These are phyloP conservation scores for Remersonia thermophila DNA, from an alignment of 2,329 filamentous ascomycete species.

Conservation along the genomic window DNA sequence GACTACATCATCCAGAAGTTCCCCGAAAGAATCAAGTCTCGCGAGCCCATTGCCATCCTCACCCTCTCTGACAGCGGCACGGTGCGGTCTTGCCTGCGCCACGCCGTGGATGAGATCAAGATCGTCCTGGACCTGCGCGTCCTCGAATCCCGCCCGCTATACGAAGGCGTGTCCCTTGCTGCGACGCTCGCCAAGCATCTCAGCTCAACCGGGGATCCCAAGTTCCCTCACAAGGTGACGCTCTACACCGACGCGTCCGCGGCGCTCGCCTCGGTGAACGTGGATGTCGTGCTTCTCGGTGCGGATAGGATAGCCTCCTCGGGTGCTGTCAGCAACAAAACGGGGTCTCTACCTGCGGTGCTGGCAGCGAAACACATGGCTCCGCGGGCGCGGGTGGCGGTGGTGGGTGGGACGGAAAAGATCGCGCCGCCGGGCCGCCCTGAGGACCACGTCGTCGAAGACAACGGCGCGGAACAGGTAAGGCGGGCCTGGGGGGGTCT, in stretches of 20 bases:
- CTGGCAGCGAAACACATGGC: conserved; percentile 40
- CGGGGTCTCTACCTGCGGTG: conserved; percentile 46
- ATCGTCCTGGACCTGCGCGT: conserved; percentile 42
- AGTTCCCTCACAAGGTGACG: conserved; percentile 27
- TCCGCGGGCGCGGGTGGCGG: conserved; percentile 35
- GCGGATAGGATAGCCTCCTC: conserved; percentile 47
- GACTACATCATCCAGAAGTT: conserved; percentile 26
- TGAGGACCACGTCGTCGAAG: conserved; percentile 33
- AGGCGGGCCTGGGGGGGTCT: conserved; percentile 30
- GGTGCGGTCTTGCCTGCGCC: conserved; percentile 36
- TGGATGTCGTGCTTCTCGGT: conserved; percentile 49
- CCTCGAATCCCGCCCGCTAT: conserved; percentile 55
- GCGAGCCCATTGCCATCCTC: conserved; percentile 34
- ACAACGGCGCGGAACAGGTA: conserved; percentile 42
- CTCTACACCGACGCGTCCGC: conserved; percentile 49
- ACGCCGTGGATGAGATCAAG: conserved; percentile 24
- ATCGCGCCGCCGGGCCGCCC: conserved; percentile 35
- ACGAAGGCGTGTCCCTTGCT: conserved; percentile 49
- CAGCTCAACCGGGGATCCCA: background rate
- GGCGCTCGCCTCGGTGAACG: conserved; percentile 36
- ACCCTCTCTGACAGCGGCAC: conserved; percentile 54
- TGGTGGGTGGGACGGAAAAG: conserved; percentile 50
- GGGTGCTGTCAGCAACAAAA: conserved; percentile 55
- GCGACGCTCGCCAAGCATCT: conserved; percentile 25
- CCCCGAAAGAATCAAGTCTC: conserved; percentile 12